A percentile compares a stretch with the other conserved stretches of the same genome.
These are phyloP conservation scores for Malus orientalis DNA, from an alignment of 306 rosid species.

Conservation along the genomic window DNA sequence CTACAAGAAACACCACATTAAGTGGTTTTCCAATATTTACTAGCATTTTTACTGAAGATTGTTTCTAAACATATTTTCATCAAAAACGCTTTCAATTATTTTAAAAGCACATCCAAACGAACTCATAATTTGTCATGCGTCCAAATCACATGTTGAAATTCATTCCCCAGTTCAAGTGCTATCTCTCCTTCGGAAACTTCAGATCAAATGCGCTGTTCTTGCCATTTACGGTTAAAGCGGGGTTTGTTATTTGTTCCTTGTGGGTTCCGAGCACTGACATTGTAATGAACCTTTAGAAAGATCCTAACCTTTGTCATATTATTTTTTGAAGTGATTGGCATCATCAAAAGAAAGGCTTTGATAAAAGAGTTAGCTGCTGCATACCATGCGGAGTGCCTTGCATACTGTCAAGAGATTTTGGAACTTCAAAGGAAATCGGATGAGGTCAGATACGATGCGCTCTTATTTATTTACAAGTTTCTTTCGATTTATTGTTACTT, in stretches of 20 bases:
- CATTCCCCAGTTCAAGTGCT: neutral
- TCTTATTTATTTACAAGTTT: neutral
- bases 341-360: constrained; percentile 80
- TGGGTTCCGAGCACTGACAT: neutral
- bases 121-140: neutral
- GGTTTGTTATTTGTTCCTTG: neutral
- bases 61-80: no score
- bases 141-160: neutral
- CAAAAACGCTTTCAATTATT: no score
- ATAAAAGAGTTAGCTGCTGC: constrained; percentile 78
- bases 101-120: no score
- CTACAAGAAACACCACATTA: no score
- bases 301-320: neutral
- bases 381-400: constrained; percentile 82
- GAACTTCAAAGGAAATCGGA: constrained; percentile 85
- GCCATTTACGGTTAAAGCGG: neutral
- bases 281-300: neutral
- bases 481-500: neutral
- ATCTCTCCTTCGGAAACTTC: neutral
- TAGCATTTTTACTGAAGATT: no score
- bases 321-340: constrained; percentile 70
- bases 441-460: constrained; percentile 45
- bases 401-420: constrained; percentile 81
- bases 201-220: neutral
- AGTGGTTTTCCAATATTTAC: no score